Base-by-base conservation (phyloP, 768 basidiomycete genomes). In the Austroboletus eburneus region DNA sequence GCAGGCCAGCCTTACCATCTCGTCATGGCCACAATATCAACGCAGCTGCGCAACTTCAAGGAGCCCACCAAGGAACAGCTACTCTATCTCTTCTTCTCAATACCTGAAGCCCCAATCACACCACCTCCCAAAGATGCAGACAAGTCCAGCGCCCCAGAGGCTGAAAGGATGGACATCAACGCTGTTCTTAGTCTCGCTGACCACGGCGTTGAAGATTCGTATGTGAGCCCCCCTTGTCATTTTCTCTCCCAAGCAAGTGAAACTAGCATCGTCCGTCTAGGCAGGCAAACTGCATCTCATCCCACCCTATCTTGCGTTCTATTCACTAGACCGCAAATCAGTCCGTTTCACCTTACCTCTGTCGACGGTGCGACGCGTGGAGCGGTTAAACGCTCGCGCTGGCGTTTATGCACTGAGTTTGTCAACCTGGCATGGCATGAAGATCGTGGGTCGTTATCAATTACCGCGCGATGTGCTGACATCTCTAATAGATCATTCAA, bases 321-420 rank as follows among this genome's bases (percentile, higher is more conserved):
- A 83, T 12, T 95, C 92, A 5, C 69, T 95, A 21, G 96, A 99
- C 67, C 81, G 86, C 59, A 92, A 92, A 63, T 93, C 91, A 20
- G 92, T 93, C 48, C 77, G 85, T 36, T 92, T 92, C 68, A 91
- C 92, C 8, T 70, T 98, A 9, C 95, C 96, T 24, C 76, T 99
- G 35, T 91, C 86, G 43, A 92, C 92, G 5, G 82, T 99, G 56
- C 80, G 96, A 42, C 75, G 96, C 45, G 96, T 99, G 18, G 96
- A 99, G 69, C 74, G 92, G 39, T 76, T 97, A 43, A 96, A 95
- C 64, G 87, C 92, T 10, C 81, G 92, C 13, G 88, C 92, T 23
- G 96, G 96, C 5, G 86, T 96, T 30, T 97, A 97, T 63, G 94
- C 95, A n/a, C 77, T 99, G 24, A 93, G 91, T 57, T 71, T 98